Percentiles rank a stretch among this genome's conserved stretches.
Evolutionary conservation across 371 early-diverging fungal genomes (phyloP).

Genomic region (Rozella allomycis): DNA sequence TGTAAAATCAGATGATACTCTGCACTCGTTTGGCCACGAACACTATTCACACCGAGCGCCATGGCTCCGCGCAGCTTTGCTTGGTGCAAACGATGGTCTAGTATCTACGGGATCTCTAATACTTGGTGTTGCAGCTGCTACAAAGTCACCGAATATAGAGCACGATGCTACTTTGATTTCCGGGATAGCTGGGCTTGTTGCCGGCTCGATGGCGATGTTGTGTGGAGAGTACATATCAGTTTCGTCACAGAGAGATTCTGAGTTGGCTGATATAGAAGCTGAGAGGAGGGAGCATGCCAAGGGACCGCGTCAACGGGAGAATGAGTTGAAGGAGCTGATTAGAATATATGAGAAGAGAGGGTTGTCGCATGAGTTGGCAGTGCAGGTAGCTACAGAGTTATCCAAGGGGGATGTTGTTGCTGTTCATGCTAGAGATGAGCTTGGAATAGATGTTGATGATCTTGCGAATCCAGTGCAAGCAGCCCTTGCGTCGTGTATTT

Average conservation of each 20-base stretch:
- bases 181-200: slow-evolving; percentile 11
- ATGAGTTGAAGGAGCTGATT: slow-evolving; percentile 10
- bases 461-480: slow-evolving; percentile 13
- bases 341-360: slow-evolving; percentile 8
- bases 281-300: slow-evolving; percentile 10
- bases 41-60: not conserved
- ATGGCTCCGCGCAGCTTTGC: slow-evolving; percentile 10
- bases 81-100: slow-evolving; percentile 18
- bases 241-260: slow-evolving; percentile 14
- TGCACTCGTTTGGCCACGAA: not conserved
- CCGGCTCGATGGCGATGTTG: slow-evolving; percentile 15
- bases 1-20: no score
- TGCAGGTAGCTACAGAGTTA: slow-evolving; percentile 9
- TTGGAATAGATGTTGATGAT: slow-evolving; percentile 14
- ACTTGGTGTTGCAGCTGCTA: slow-evolving; percentile 4
- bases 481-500: slow-evolving; percentile 5
- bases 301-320: slow-evolving; percentile 6
- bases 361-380: slow-evolving; percentile 7
- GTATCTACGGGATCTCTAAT: slow-evolving; percentile 10
- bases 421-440: slow-evolving; percentile 14
- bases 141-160: slow-evolving; percentile 4
- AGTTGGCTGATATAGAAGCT: slow-evolving; percentile 10
- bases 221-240: slow-evolving; percentile 14
- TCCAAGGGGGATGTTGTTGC: slow-evolving; percentile 10
- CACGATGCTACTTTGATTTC: slow-evolving; percentile 7